A percentile compares a stretch with the other conserved stretches of the same genome.
These are phyloP conservation scores for Curvularia lunata DNA, from an alignment of 2,329 filamentous ascomycete genomes.

Conservation along the genomic window DNA sequence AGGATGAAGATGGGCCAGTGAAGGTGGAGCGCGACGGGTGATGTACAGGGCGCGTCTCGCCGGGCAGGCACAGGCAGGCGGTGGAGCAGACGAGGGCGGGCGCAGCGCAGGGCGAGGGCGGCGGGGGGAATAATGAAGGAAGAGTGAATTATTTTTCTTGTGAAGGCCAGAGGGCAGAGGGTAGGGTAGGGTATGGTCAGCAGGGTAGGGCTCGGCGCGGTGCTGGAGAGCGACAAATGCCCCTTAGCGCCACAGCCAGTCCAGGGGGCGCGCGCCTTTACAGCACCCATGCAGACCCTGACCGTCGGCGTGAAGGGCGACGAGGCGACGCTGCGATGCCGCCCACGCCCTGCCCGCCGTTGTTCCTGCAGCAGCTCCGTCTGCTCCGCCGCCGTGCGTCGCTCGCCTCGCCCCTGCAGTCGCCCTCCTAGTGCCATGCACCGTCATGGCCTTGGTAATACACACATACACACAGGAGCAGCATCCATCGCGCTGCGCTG, in stretches of 20 bases:
- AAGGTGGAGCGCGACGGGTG: neutral
- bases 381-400: neutral
- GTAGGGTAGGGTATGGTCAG: neutral
- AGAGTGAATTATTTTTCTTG: slow-evolving; percentile 16
- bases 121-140: slow-evolving; percentile 14
- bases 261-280: slow-evolving; percentile 13
- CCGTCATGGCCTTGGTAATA: too few species aligned
- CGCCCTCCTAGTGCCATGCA: neutral
- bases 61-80: neutral
- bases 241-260: slow-evolving; percentile 17
- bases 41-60: neutral
- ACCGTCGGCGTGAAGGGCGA: neutral
- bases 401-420: too few species aligned
- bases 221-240: slow-evolving; percentile 15
- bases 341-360: neutral
- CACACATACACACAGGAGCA: too few species aligned
- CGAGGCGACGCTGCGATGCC: neutral
- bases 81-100: neutral
- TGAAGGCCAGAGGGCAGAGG: slow-evolving; percentile 11
- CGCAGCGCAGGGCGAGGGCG: neutral
- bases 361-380: neutral
- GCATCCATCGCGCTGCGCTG: neutral
- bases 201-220: slow-evolving; percentile 7
- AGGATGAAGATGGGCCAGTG: slow-evolving; percentile 4
- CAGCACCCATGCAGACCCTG: slow-evolving; percentile 12